phyloP scores from a whole-genome alignment of 202 grass and related monocot genomes.

The Bolboschoenoplectus hybrid region DNA sequence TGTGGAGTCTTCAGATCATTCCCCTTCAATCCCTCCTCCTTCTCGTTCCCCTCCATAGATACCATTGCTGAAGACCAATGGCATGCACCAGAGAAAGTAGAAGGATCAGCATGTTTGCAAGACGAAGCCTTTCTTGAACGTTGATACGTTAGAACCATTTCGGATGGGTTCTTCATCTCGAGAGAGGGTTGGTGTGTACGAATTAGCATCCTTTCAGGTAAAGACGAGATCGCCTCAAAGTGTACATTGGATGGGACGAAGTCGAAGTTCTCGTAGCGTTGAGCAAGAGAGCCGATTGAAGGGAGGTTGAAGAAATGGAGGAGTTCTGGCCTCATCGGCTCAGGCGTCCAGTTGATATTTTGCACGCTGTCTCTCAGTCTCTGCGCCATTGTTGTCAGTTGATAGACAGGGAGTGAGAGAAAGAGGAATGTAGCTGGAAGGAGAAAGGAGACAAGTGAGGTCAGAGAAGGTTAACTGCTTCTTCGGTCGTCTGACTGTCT shows the following conservation, averaged over 20 bases:
- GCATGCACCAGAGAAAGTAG: not conserved
- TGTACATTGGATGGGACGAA: not conserved
- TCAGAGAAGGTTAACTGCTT: not conserved
- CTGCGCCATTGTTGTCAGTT: not conserved
- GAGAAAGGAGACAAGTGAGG: not conserved
- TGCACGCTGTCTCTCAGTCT: not conserved
- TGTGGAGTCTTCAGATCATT: not conserved
- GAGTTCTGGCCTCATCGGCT: conserved; percentile 8
- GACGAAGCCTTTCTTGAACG: not conserved
- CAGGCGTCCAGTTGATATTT: conserved; percentile 13
- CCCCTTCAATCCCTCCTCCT: not conserved
- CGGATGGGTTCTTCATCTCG: not conserved
- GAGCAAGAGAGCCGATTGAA: not conserved
- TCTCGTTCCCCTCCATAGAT: not conserved
- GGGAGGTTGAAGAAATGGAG: conserved; percentile 12
- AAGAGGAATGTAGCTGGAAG: not conserved
- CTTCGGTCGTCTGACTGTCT: not conserved
- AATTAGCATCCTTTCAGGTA: not conserved
- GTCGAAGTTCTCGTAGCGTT: not conserved
- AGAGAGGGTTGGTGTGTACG: not conserved
- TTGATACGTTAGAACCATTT: not conserved
- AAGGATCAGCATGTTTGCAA: not conserved
- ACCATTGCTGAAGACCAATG: not conserved
- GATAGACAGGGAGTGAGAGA: not conserved
- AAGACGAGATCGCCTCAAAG: not conserved